These are phyloP conservation scores for Lipomyces spencermartinsiae DNA, from an alignment of 805 yeast species.

Conservation along the genomic window DNA sequence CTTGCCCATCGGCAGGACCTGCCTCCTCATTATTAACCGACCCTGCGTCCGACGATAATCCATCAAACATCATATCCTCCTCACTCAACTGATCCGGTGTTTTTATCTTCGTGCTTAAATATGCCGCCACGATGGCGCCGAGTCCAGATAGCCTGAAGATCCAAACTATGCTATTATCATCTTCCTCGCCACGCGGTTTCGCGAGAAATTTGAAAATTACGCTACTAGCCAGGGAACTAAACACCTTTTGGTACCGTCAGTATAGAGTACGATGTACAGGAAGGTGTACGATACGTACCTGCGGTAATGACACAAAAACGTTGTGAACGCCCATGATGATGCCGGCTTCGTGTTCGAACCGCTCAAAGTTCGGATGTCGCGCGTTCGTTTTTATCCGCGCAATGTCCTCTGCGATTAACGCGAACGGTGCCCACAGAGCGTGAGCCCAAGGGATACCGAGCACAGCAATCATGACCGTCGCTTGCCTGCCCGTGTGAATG, in stretches of 20 bases:
- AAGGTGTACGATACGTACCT: constrained; percentile 46
- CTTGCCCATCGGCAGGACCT: background rate
- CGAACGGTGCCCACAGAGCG: constrained; percentile 72
- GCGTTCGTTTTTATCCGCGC: constrained; percentile 57
- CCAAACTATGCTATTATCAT: constrained; percentile 59
- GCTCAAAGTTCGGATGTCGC: constrained; percentile 27
- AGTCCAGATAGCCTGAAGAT: constrained; percentile 63
- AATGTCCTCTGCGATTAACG: constrained; percentile 63
- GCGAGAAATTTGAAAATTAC: constrained; percentile 53
- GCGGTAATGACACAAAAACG: constrained; percentile 64
- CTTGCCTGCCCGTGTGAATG: constrained; percentile 51
- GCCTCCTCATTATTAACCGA: background rate
- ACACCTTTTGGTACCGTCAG: constrained; percentile 35
- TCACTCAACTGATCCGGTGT: constrained; percentile 45
- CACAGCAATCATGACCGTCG: constrained; percentile 57
- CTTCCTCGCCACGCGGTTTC: constrained; percentile 38
- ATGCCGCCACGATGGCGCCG: constrained; percentile 55
- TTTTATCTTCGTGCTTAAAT: constrained; percentile 53
- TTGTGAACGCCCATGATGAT: constrained; percentile 63
- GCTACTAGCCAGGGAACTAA: constrained; percentile 56
- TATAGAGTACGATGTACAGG: background rate
- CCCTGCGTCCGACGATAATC: constrained; percentile 12
- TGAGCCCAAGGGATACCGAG: constrained; percentile 70
- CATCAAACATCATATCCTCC: constrained; percentile 37
- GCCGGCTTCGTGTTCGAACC: constrained; percentile 61